phyloP scores from a whole-genome alignment of 306 rosid genomes.

The Lablab purpureus region DNA sequence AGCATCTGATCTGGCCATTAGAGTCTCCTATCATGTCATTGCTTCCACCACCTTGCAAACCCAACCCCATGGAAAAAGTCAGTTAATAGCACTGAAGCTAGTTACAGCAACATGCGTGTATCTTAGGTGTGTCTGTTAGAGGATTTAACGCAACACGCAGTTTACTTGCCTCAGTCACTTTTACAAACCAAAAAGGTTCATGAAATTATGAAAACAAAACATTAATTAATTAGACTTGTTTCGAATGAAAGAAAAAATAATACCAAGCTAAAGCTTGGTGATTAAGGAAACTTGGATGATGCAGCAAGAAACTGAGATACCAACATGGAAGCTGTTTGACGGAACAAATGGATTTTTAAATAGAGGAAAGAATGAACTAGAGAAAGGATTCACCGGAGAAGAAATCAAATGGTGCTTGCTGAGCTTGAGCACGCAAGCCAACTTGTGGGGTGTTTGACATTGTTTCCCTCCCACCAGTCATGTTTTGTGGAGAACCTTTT shows the following conservation, averaged over 20 bases:
- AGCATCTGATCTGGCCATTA: conserved; percentile 42
- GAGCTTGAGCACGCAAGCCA: conserved; percentile 44
- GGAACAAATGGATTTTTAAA: background rate
- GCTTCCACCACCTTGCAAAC: conserved; percentile 53
- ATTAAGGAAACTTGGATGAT: conserved; percentile 25
- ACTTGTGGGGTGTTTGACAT: conserved; percentile 45
- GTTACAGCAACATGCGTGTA: background rate
- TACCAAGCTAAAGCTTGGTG: background rate
- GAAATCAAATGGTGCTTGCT: conserved; percentile 60
- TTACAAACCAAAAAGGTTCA: background rate
- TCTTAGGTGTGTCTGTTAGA: background rate
- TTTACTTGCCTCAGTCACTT: conserved; percentile 32
- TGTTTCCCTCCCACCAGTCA: conserved; percentile 54
- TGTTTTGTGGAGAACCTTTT: conserved; percentile 49
- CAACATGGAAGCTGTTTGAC: background rate
- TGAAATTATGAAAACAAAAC: background rate
- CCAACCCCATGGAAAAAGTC: background rate
- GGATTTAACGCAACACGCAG: background rate
- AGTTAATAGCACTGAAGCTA: background rate
- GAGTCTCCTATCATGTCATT: conserved; percentile 42
- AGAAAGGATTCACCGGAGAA: conserved; percentile 59
- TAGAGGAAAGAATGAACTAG: background rate
- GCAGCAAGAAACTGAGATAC: background rate
- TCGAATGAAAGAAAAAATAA: background rate
- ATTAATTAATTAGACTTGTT: background rate